Evolutionary conservation across 306 rosid genomes (phyloP), one percentile per base, ranked within the genome.

Genomic region (Lathyrus sativus): DNA sequence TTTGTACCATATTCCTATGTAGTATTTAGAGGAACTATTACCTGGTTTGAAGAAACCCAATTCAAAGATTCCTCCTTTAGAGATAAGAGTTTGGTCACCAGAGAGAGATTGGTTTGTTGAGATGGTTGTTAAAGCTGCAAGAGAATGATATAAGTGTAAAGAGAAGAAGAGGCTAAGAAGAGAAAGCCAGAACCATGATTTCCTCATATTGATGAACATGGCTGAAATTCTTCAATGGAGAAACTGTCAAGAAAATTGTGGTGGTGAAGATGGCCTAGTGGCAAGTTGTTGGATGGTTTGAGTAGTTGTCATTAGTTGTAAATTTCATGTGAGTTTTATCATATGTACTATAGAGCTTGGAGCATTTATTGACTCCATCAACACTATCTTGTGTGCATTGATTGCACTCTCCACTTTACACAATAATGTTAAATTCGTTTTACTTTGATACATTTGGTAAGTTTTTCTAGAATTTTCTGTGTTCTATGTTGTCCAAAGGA

Each of bases 1-100:
- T 13, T 74, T 75, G 88, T 88, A 86, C 96, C 89, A 86, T 5
- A 82, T 84, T 72, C 91, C 83, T 76, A 84, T 74, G 65, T 89
- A 86, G 73, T 78, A 80, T 19, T 80, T 82, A 10, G 83, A 74
- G 46, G 83, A 26, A 0, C 0, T 35, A 35, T 74, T 80, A 80
- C 89, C 85, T 80, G 82, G 77, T 0, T 19, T 64, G 82, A 81
- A 80, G 84, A 87, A 87, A 58, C 92, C 92, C 9, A 84, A 17
- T 18, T 68, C 81, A 29, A 86, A 86, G 48, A n/a, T 44, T 14
- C 76, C 85, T 13, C 65, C 70, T 2, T 68, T 7, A 6, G 87
- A 86, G 50, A 72, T 19, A 5, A 79, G 67, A 37, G 85, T 84
- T 73, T 79, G 87, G 15, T 82, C 79, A 2, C 87, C 88, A 2